phyloP scores from a whole-genome alignment of 2,329 filamentous ascomycete species.

The Botryosphaeria agaves region DNA sequence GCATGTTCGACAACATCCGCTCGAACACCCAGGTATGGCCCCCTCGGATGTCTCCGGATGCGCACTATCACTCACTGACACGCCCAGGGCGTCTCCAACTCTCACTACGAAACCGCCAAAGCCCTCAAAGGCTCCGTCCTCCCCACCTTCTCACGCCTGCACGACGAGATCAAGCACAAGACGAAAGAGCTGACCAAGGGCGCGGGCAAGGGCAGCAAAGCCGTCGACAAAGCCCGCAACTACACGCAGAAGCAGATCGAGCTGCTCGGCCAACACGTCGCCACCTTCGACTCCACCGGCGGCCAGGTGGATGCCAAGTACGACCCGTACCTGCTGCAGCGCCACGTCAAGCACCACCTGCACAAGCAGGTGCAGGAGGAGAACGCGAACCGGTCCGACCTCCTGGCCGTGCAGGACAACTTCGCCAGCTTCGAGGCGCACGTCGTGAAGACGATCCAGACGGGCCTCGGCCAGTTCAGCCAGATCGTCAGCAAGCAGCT shows the following conservation, averaged over 20 bases:
- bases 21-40: slow-evolving; percentile 58
- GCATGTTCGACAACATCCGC: slow-evolving; percentile 87
- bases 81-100: slow-evolving; percentile 60
- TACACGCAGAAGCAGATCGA: slow-evolving; percentile 92
- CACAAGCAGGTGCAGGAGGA: slow-evolving; percentile 87
- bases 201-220: slow-evolving; percentile 69
- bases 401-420: slow-evolving; percentile 79
- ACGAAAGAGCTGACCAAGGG: slow-evolving; percentile 73
- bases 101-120: slow-evolving; percentile 82
- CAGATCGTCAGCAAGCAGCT: slow-evolving; percentile 64
- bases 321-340: slow-evolving; percentile 77
- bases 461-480: slow-evolving; percentile 67
- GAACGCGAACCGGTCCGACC: slow-evolving; percentile 88
- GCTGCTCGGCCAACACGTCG: slow-evolving; percentile 72
- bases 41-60: background rate
- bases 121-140: slow-evolving; percentile 72
- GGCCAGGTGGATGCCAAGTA: slow-evolving; percentile 53
- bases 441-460: slow-evolving; percentile 65
- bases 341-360: slow-evolving; percentile 66
- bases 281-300: slow-evolving; percentile 54
- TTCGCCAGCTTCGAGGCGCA: slow-evolving; percentile 80
- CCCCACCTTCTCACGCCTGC: slow-evolving; percentile 75
- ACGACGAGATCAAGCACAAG: slow-evolving; percentile 95
- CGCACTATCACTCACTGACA: slow-evolving; percentile 2
- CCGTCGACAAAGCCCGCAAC: slow-evolving; percentile 76